Evolutionary conservation across 371 early-diverging fungal species (phyloP).

Genomic region (Zychaea mexicana): DNA sequence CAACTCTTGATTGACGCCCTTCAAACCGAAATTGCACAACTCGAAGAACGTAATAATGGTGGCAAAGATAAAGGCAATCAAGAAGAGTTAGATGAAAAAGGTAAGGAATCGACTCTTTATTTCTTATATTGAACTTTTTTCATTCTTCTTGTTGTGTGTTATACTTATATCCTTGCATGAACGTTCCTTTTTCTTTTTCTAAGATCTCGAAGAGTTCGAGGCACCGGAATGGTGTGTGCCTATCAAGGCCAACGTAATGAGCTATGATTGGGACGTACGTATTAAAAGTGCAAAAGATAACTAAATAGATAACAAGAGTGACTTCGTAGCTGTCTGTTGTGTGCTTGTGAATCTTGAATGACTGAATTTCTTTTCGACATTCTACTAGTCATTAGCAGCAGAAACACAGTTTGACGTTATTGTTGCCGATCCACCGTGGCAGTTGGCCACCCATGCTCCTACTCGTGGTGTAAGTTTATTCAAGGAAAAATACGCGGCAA

Average conservation of each 20-base stretch:
- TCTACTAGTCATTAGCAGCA: slow-evolving; percentile 63
- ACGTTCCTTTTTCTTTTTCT: slow-evolving; percentile 16
- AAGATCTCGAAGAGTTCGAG: slow-evolving; percentile 82
- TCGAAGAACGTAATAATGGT: slow-evolving; percentile 50
- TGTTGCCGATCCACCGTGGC: slow-evolving; percentile 96
- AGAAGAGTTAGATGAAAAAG: slow-evolving; percentile 36
- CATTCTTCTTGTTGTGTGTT: neutral
- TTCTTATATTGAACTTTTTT: neutral
- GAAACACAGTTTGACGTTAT: slow-evolving; percentile 92
- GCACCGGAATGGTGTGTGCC: slow-evolving; percentile 95
- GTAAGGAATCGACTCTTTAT: slow-evolving; percentile 6
- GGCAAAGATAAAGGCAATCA: slow-evolving; percentile 26
- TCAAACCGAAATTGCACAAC: slow-evolving; percentile 56
- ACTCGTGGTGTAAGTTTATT: slow-evolving; percentile 81
- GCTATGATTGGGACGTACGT: slow-evolving; percentile 89
- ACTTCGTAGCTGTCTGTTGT: too few species aligned
- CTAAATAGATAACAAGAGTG: neutral
- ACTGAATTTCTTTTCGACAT: neutral
- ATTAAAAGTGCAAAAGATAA: neutral
- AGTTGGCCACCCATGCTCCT: slow-evolving; percentile 92
- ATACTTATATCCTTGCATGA: neutral
- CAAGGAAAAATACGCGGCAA: too few species aligned
- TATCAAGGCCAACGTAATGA: slow-evolving; percentile 93
- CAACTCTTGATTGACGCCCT: slow-evolving; percentile 58
- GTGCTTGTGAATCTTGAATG: too few species aligned